phyloP scores from a whole-genome alignment of 768 basidiomycete genomes.

The Megacollybia marginata region DNA sequence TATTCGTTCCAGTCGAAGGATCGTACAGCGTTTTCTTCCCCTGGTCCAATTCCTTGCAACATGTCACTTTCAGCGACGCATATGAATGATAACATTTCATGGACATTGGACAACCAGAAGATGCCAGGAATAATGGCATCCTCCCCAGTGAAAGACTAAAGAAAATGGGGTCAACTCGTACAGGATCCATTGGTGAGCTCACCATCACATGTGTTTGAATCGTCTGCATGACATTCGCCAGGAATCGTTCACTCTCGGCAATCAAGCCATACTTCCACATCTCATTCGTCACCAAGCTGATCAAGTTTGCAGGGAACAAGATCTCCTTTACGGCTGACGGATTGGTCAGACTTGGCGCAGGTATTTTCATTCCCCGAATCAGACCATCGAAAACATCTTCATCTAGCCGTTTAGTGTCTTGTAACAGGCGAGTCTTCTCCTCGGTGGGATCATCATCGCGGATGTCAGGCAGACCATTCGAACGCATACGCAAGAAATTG shows the following conservation, averaged over 20 bases:
- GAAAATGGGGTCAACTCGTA: conserved; percentile 4
- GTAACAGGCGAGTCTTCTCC: conserved; percentile 91
- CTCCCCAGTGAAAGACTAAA: conserved; percentile 82
- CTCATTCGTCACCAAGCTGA: conserved; percentile 96
- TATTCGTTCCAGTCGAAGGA: conserved; percentile 97
- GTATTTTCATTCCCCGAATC: conserved; percentile 88
- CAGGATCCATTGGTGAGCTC: conserved; percentile 21
- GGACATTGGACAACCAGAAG: conserved; percentile 99
- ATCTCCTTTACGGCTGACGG: conserved; percentile 96
- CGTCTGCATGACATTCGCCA: conserved; percentile 98
- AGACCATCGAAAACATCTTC: conserved; percentile 90
- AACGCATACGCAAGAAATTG: conserved; percentile 55
- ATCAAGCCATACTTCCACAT: conserved; percentile 99
- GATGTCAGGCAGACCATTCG: conserved; percentile 64
- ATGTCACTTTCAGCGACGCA: conserved; percentile 99
- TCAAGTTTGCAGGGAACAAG: conserved; percentile 96
- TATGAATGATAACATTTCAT: conserved; percentile 98
- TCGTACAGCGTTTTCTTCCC: conserved; percentile 85
- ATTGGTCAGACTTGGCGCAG: conserved; percentile 81
- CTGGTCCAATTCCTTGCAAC: conserved; percentile 95
- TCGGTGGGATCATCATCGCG: conserved; percentile 84
- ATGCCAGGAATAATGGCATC: conserved; percentile 95
- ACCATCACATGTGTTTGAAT: conserved; percentile 99
- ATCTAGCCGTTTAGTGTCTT: conserved; percentile 83
- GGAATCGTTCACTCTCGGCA: conserved; percentile 92